Percentiles rank a stretch among this genome's conserved stretches.
phyloP scores from a whole-genome alignment of 768 basidiomycete genomes.

The Podaxis mareebaensis region DNA sequence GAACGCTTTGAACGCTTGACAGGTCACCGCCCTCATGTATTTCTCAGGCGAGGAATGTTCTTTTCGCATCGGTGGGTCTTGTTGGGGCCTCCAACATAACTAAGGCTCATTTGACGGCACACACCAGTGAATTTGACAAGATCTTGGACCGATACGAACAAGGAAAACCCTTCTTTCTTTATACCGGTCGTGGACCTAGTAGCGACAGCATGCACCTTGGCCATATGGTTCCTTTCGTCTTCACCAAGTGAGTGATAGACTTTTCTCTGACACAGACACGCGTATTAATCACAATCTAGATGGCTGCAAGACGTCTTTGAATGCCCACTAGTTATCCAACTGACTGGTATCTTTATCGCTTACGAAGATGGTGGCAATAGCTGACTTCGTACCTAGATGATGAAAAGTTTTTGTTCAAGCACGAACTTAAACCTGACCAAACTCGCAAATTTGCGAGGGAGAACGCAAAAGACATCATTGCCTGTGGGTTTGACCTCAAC shows the following conservation, averaged over 20 bases:
- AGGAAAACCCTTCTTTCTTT: slow-evolving; percentile 96
- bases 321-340: slow-evolving; percentile 91
- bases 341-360: slow-evolving; percentile 65
- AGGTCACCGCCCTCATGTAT: slow-evolving; percentile 82
- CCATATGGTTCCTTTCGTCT: slow-evolving; percentile 95
- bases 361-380: background rate
- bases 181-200: slow-evolving; percentile 95
- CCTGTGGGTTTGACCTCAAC: slow-evolving; percentile 87
- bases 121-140: slow-evolving; percentile 82
- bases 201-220: slow-evolving; percentile 98
- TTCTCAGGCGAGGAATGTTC: slow-evolving; percentile 91
- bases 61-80: slow-evolving; percentile 89
- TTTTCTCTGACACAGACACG: background rate
- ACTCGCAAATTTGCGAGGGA: slow-evolving; percentile 76
- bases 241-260: slow-evolving; percentile 77
- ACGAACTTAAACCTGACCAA: slow-evolving; percentile 88
- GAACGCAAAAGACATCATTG: slow-evolving; percentile 96
- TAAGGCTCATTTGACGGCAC: background rate
- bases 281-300: slow-evolving; percentile 37
- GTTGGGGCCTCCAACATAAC: background rate
- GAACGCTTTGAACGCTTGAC: slow-evolving; percentile 91
- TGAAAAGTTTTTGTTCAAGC: slow-evolving; percentile 98
- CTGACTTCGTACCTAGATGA: slow-evolving; percentile 60
- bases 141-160: slow-evolving; percentile 96
- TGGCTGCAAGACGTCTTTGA: slow-evolving; percentile 98